Evolutionary conservation across 805 yeast species (phyloP), one percentile per base, ranked within the genome.

Genomic region (Suhomyces sp.): DNA sequence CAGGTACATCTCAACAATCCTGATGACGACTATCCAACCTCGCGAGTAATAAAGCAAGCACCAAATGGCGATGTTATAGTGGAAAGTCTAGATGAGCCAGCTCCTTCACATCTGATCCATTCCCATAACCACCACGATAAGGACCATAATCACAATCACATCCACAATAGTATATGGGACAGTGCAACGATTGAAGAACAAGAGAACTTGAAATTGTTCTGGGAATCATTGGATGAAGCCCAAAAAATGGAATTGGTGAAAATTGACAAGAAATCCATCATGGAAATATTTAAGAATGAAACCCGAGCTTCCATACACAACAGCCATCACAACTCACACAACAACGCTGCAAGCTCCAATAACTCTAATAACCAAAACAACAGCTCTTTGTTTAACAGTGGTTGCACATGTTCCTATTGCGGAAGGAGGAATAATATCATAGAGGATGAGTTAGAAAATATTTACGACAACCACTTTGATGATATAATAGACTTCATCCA

Each of bases 1-100:
- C 62, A 72, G 28, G 78, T 76, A 2, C 70, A 77, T 30, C 47
- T 79, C 17, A 72, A 71, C 49, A 68, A 79, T 47, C 77, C 81
- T 10, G 67, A 71, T 25, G 71, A 74, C 22, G 87, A 81, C 11
- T 83, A 83, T 50, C 93, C 93, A 2, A 70, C 75, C 10, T 81
- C 88, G 6, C 58, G 93, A 38, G 79, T 83, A 4, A 78, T 83
- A 29, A 81, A 77, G 46, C 79, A 81, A 46, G 83, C 76, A 3
- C 73, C 81, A 4, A 82, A 84, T 53, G 95, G 95, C 6, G 86
- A 83, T 46, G 83, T 85, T 4, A 74, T 84, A 31, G 88, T 86
- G 16, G 83, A 83, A 47, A 70, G 76, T 33, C 51, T 77, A 33
- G 70, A 65, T 12, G 51, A 38, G 5, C 11, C 11, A 3, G 25